phyloP scores from a whole-genome alignment of 2,329 filamentous ascomycete species.

The Didymella keratinophila region DNA sequence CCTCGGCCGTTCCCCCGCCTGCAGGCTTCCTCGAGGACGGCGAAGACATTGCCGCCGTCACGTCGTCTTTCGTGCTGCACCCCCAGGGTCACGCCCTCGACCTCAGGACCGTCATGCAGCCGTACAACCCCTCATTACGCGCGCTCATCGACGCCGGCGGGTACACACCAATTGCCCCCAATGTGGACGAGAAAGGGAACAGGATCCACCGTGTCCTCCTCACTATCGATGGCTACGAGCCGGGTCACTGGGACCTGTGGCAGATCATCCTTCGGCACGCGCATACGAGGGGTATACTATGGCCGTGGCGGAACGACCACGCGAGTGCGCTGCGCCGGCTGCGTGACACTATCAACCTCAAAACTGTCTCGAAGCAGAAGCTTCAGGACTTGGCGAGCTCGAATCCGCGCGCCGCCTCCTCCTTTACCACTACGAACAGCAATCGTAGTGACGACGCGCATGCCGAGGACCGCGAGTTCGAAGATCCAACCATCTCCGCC shows the following conservation, averaged over 20 bases:
- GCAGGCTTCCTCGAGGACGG: slow-evolving; percentile 55
- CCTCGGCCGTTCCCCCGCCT: slow-evolving; percentile 55
- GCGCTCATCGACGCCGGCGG: slow-evolving; percentile 41
- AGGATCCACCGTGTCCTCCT: slow-evolving; percentile 44
- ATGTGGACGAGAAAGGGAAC: slow-evolving; percentile 22
- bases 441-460: too few relatives aligned
- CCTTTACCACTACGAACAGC: too few relatives aligned
- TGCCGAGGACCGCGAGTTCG: slow-evolving; percentile 16
- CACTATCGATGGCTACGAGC: slow-evolving; percentile 48
- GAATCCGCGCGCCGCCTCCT: slow-evolving; percentile 31
- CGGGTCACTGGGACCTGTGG: slow-evolving; percentile 38
- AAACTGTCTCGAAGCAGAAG: slow-evolving; percentile 16
- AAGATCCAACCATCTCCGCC: slow-evolving; percentile 26
- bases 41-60: slow-evolving; percentile 55
- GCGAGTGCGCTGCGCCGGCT: slow-evolving; percentile 34
- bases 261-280: slow-evolving; percentile 42
- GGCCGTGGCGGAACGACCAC: slow-evolving; percentile 39
- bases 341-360: slow-evolving; percentile 41
- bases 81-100: slow-evolving; percentile 33
- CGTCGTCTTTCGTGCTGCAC: slow-evolving; percentile 59
- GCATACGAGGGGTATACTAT: slow-evolving; percentile 43
- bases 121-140: slow-evolving; percentile 54
- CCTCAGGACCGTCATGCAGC: slow-evolving; percentile 44
- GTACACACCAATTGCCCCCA: slow-evolving; percentile 43
- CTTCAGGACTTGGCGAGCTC: slow-evolving; percentile 27